Percentiles rank a stretch among this genome's conserved stretches.
phyloP scores from a whole-genome alignment of 208 protist species.

The Tritrichomonas musculus region DNA sequence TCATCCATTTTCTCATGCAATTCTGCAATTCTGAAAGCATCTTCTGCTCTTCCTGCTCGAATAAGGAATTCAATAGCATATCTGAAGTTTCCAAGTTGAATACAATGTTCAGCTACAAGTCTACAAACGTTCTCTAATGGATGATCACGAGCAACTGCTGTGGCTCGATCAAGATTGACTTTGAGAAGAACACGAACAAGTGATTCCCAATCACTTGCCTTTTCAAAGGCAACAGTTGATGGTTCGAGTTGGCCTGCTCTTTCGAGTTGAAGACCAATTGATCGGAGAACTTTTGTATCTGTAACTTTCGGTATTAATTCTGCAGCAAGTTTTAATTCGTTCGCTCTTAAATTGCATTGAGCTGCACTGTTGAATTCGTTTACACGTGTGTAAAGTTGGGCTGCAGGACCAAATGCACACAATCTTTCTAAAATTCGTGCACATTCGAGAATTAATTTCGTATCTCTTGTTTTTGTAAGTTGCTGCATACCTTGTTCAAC shows the following conservation, averaged over 20 bases:
- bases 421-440: neutral
- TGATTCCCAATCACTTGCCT: neutral
- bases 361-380: neutral
- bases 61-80: slow-evolving; percentile 25
- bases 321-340: neutral
- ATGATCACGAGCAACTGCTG: neutral
- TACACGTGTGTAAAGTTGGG: neutral
- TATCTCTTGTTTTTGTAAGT: neutral
- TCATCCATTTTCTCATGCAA: slow-evolving; percentile 15
- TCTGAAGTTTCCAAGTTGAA: neutral
- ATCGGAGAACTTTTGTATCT: neutral
- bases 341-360: neutral
- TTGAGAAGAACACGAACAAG: neutral
- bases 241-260: neutral
- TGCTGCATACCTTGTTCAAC: slow-evolving; percentile 28
- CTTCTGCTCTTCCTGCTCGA: neutral
- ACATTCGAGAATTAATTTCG: neutral
- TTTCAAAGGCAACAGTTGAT: neutral
- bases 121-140: neutral
- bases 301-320: neutral
- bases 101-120: neutral
- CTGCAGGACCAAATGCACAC: neutral
- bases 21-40: slow-evolving; percentile 12
- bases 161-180: neutral
- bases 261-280: neutral